Evolutionary conservation across 2,329 filamentous ascomycete species (phyloP).

Genomic region (Claviceps pusilla): DNA sequence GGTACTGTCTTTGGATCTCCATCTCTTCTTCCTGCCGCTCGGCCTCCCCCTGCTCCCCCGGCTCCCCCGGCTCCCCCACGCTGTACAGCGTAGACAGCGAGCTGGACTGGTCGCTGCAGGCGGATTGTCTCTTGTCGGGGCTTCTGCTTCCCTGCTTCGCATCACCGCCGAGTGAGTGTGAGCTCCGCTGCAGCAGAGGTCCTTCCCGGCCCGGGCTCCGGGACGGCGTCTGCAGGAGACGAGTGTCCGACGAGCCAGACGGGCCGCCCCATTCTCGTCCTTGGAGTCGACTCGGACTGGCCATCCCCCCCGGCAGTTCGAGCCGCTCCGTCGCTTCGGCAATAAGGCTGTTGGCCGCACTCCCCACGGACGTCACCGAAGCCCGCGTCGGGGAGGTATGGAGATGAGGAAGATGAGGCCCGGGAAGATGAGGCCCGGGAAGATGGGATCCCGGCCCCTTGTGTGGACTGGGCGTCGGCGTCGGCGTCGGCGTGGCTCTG

Average conservation of each 20-base stretch:
- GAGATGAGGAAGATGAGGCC: background rate
- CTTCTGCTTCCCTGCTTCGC: constrained; percentile 2
- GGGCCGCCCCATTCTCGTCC: constrained; percentile 14
- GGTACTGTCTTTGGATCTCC: constrained; percentile 3
- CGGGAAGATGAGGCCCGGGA: too few relatives aligned
- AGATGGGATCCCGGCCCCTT: constrained; percentile 8
- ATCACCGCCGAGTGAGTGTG: constrained; percentile 6
- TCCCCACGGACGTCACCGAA: constrained; percentile 19
- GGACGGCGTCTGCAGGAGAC: constrained; percentile 6
- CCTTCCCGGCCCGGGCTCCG: constrained; percentile 8
- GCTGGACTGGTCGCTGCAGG: constrained; percentile 33
- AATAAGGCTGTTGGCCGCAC: constrained; percentile 27
- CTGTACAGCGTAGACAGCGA: constrained; percentile 43
- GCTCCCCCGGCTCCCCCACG: constrained; percentile 27
- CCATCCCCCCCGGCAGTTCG: constrained; percentile 21
- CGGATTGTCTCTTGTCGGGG: constrained; percentile 16
- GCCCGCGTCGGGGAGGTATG: constrained; percentile 8
- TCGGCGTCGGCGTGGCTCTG: background rate
- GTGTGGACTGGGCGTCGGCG: constrained; percentile 12
- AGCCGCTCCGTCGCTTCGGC: constrained; percentile 21
- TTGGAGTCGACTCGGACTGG: constrained; percentile 29
- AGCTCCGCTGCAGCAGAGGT: constrained; percentile 8
- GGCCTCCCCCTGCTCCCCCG: too few relatives aligned
- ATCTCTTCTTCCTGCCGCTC: constrained; percentile 17
- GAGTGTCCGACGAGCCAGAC: constrained; percentile 4